A percentile compares a stretch with the other conserved stretches of the same genome.
phyloP scores from a whole-genome alignment of 2,329 filamentous ascomycete species.

The Verticillium nonalfalfae region DNA sequence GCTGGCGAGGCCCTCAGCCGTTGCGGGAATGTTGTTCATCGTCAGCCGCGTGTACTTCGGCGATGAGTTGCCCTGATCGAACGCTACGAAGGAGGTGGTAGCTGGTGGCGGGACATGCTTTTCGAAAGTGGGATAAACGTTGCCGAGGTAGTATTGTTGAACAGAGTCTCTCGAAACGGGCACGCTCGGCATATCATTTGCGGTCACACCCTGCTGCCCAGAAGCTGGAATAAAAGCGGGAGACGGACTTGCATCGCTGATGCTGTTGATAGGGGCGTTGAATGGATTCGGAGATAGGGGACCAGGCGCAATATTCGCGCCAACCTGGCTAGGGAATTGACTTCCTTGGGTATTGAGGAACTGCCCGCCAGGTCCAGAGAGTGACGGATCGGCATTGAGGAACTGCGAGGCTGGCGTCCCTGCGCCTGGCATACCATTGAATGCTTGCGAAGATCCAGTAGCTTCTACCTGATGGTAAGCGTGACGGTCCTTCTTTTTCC shows the following conservation, averaged over 20 bases:
- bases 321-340: slow-evolving; percentile 57
- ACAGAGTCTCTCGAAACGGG: slow-evolving; percentile 76
- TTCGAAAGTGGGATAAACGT: slow-evolving; percentile 94
- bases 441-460: slow-evolving; percentile 59
- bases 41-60: slow-evolving; percentile 90
- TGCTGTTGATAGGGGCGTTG: slow-evolving; percentile 23
- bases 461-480: slow-evolving; percentile 84
- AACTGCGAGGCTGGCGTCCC: slow-evolving; percentile 41
- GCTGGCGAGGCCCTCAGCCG: slow-evolving; percentile 68
- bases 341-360: slow-evolving; percentile 40
- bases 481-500: slow-evolving; percentile 92
- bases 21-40: slow-evolving; percentile 86
- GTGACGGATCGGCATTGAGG: slow-evolving; percentile 19
- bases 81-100: slow-evolving; percentile 83
- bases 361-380: slow-evolving; percentile 32
- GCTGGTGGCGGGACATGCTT: slow-evolving; percentile 87
- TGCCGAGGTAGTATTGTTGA: slow-evolving; percentile 76
- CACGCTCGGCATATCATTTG: slow-evolving; percentile 89
- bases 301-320: slow-evolving; percentile 29
- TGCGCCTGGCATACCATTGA: slow-evolving; percentile 60
- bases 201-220: slow-evolving; percentile 71
- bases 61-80: slow-evolving; percentile 93
- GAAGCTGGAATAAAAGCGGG: slow-evolving; percentile 49
- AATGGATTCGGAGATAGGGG: slow-evolving; percentile 16
- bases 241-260: slow-evolving; percentile 22